Base-by-base conservation (phyloP, 2,329 filamentous ascomycete species). In the Xylaria sp. region DNA sequence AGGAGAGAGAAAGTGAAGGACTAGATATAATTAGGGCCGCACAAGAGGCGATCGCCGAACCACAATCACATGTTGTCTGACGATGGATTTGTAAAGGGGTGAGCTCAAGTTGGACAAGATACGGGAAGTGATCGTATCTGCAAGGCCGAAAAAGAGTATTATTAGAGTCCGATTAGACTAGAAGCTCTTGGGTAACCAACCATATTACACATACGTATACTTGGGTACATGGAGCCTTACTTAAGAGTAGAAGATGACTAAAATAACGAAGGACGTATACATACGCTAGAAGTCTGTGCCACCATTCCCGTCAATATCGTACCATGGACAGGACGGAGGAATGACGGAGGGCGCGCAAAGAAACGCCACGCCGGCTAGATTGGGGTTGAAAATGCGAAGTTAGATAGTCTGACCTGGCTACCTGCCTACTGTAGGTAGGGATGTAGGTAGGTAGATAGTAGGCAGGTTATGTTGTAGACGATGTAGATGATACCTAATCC, bases 91-190 rank as follows among this genome's bases (percentile, higher is more conserved):
- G 63, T 41, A 53, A 66, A 53, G 59, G 66, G 30, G 39, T 45
- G 55, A 60, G 66, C 63, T 66, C 45, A 25, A 63, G 69, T 70
- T 57, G 69, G 63, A 70, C 66, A 69, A 70, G 69, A 65, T 67
- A 70, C 66, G 66, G 69, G 48, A 66, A 59, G 65, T 58, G 32
- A 60, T 70, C 63, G 66, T 70, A 70, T 70, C 66, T 68, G 68
- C 68, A 70, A 58, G 58, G 63, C 50, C 39, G 23, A 43, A 60
- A 60, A 57, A 13, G 20, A 55, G 48, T 60, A 65, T 56, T 43
- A 67, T 64, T 57, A 13, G 20, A 55, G 48, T 60, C 61, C 50
- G 36, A 67, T 64, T 57, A 60, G 55, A 32, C 36, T 39, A 28
- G 65, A 57, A 65, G 65, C 18, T 7, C 36, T 32, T 63, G 50